Conservation (phyloP, 2,329 filamentous ascomycete species). For the Grosmannia clavigera region DNA sequence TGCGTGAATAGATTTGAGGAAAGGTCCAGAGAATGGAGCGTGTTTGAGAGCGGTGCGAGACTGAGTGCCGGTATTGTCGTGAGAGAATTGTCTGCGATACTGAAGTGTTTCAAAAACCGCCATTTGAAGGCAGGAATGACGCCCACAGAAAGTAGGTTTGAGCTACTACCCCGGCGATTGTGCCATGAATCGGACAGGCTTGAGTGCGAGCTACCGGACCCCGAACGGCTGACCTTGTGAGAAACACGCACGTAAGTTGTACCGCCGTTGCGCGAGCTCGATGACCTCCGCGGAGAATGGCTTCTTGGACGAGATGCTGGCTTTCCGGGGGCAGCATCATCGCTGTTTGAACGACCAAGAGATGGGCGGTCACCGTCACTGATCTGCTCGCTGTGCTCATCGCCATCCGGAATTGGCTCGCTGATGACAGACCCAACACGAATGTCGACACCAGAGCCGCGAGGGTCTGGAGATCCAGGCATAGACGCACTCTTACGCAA, state of each 20-base stretch:
- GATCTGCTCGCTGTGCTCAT: slow-evolving; percentile 26
- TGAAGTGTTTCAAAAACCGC: slow-evolving; percentile 87
- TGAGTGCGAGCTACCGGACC: slow-evolving; percentile 87
- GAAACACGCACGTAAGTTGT: slow-evolving; percentile 49
- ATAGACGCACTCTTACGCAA: slow-evolving; percentile 54
- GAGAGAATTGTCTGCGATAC: slow-evolving; percentile 81
- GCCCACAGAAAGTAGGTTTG: slow-evolving; percentile 61
- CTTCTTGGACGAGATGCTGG: slow-evolving; percentile 49
- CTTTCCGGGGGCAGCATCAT: slow-evolving; percentile 28
- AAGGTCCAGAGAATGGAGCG: slow-evolving; percentile 80
- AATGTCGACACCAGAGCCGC: slow-evolving; percentile 34
- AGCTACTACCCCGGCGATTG: slow-evolving; percentile 58
- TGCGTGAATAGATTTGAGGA: slow-evolving; percentile 91
- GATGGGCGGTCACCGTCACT: slow-evolving; percentile 29
- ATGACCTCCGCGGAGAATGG: slow-evolving; percentile 67
- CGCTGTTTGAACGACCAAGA: slow-evolving; percentile 32
- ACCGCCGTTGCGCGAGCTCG: slow-evolving; percentile 62
- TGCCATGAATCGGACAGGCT: slow-evolving; percentile 55
- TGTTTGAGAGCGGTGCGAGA: slow-evolving; percentile 72
- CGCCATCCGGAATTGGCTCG: slow-evolving; percentile 26
- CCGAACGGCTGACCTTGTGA: slow-evolving; percentile 71
- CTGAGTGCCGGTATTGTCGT: slow-evolving; percentile 66
- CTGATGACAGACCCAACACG: slow-evolving; percentile 48
- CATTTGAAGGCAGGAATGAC: slow-evolving; percentile 78
- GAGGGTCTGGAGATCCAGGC: slow-evolving; percentile 48